These are phyloP conservation scores for Apophysomyces variabilis DNA, from an alignment of 371 early-diverging fungal genomes.

Conservation along the genomic window DNA sequence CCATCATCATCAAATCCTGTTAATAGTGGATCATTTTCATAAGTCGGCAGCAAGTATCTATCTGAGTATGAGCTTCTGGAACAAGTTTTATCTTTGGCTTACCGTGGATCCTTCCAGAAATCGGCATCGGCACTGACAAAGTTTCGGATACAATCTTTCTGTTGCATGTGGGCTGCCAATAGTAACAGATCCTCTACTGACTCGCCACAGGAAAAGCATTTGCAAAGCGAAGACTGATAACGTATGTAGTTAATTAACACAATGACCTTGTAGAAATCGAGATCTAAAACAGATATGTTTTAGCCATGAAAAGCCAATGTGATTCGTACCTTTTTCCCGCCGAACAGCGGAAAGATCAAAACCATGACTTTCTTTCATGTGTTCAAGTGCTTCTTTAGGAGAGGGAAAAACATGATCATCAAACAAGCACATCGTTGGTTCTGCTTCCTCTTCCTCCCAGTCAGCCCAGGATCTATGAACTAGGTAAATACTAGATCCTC, in stretches of 20 bases:
- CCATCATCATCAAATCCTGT: conserved; percentile 71
- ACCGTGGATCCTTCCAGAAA: conserved; percentile 82
- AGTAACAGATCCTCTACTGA: conserved; percentile 51
- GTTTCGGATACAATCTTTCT: conserved; percentile 50
- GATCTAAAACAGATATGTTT: conserved; percentile 28
- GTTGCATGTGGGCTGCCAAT: conserved; percentile 60
- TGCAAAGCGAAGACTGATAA: conserved; percentile 61
- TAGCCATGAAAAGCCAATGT: conserved; percentile 3
- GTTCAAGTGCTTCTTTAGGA: conserved; percentile 69
- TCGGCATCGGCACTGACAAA: conserved; percentile 54
- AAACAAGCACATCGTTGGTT: conserved; percentile 77
- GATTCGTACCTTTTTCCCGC: conserved; percentile 43
- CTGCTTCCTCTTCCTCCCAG: conserved; percentile 79
- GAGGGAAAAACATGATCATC: conserved; percentile 67
- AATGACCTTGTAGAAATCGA: conserved; percentile 88
- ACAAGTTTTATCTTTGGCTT: conserved; percentile 9
- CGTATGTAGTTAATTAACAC: conserved; percentile 90
- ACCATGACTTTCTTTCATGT: conserved; percentile 73
- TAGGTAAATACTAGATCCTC: not conserved
- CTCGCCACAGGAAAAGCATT: conserved; percentile 76
- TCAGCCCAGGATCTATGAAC: conserved; percentile 70
- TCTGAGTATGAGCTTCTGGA: not conserved
- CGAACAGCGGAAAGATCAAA: conserved; percentile 77
- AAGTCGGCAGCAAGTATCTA: conserved; percentile 76
- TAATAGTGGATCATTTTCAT: conserved; percentile 89